Conservation (phyloP, 2,329 filamentous ascomycete species). For the Colletotrichum cereale region DNA sequence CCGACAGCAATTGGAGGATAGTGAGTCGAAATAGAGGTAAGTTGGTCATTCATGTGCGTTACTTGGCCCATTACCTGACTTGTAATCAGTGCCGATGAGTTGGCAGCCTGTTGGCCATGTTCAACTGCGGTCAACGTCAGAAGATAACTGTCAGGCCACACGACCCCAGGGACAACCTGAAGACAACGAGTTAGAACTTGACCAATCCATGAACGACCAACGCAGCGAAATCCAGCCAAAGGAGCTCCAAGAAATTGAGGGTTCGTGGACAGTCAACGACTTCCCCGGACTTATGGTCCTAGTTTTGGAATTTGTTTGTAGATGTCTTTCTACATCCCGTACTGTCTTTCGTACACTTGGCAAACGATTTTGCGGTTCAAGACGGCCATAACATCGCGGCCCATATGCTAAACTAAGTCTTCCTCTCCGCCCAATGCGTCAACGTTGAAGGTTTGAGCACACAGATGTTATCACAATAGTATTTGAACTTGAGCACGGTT, state of each 20-base stretch:
- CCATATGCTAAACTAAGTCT: neutral
- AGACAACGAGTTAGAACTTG: neutral
- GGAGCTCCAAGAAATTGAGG: neutral
- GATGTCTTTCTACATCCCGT: neutral
- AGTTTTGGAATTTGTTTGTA: neutral
- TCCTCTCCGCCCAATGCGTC: neutral
- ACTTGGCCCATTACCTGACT: neutral
- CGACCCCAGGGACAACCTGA: neutral
- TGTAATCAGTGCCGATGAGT: neutral
- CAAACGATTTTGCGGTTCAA: neutral
- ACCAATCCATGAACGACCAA: neutral
- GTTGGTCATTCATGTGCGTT: neutral
- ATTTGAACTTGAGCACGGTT: too few species aligned
- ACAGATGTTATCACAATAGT: too few species aligned
- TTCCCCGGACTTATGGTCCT: neutral
- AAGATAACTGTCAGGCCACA: neutral
- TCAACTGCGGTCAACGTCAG: neutral
- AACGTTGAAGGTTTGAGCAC: neutral
- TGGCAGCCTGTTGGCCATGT: neutral
- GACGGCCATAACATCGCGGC: neutral
- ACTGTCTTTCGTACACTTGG: neutral
- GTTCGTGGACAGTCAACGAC: neutral
- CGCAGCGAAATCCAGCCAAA: neutral
- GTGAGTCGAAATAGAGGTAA: neutral
- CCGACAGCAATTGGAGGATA: neutral